phyloP scores from a whole-genome alignment of 2,329 filamentous ascomycete genomes.

The Sarocladium brachiariae region DNA sequence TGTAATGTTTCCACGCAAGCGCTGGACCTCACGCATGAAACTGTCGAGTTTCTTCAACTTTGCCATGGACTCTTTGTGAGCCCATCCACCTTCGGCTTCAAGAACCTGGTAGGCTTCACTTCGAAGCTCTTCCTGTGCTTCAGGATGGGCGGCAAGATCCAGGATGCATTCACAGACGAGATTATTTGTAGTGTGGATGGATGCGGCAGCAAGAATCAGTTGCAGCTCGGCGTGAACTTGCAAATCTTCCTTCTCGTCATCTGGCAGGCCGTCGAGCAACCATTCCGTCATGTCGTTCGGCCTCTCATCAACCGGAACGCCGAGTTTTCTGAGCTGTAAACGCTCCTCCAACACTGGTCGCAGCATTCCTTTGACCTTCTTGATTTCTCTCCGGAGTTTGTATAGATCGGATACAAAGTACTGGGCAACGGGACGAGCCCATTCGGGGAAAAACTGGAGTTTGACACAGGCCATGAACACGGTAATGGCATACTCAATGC shows the following conservation, averaged over 20 bases:
- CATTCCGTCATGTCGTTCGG: conserved; percentile 38
- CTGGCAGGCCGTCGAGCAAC: conserved; percentile 25
- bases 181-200: conserved; percentile 39
- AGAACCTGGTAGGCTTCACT: conserved; percentile 39
- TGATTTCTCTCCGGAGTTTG: conserved; percentile 37
- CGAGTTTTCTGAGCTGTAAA: background rate
- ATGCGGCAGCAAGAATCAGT: conserved; percentile 36
- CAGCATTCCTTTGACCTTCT: conserved; percentile 35
- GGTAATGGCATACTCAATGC: conserved; percentile 43
- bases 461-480: conserved; percentile 41
- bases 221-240: conserved; percentile 34
- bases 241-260: conserved; percentile 29
- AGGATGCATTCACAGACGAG: conserved; percentile 41
- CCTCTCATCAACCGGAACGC: conserved; percentile 18
- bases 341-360: conserved; percentile 39
- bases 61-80: conserved; percentile 34
- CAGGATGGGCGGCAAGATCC: conserved; percentile 40
- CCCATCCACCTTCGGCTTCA: conserved; percentile 33
- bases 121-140: conserved; percentile 40
- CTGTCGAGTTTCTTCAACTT: conserved; percentile 41
- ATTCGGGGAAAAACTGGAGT: conserved; percentile 45
- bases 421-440: conserved; percentile 40
- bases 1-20: conserved; percentile 17
- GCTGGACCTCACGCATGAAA: conserved; percentile 38
- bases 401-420: conserved; percentile 39